A percentile compares a stretch with the other conserved stretches of the same genome.
phyloP scores from a whole-genome alignment of 352 stramenopile genomes.

The Globisporangium barbulae region DNA sequence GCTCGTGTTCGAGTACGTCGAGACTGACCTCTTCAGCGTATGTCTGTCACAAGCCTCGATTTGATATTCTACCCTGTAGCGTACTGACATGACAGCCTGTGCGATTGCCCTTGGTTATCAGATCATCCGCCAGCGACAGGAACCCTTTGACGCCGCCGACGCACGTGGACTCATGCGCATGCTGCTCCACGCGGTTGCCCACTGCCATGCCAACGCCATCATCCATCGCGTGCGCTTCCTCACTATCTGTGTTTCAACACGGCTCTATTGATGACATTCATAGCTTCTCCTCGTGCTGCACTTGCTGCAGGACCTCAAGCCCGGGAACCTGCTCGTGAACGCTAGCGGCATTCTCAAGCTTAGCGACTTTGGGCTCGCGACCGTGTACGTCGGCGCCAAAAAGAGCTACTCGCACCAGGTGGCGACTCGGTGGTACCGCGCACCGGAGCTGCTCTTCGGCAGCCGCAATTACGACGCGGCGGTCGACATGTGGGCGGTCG shows the following conservation, averaged over 20 bases:
- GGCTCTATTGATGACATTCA: no score
- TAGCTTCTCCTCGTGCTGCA: no score
- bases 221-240: constrained; percentile 45
- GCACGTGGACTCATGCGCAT: constrained; percentile 61
- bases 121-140: constrained; percentile 38
- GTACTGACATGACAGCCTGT: not conserved
- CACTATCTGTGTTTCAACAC: not conserved
- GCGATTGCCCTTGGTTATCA: not conserved
- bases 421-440: constrained; percentile 80
- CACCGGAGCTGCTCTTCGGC: constrained; percentile 80
- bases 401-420: constrained; percentile 70
- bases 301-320: constrained; percentile 58
- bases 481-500: constrained; percentile 76
- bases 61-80: not conserved
- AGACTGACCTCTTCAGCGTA: constrained; percentile 55
- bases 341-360: constrained; percentile 61
- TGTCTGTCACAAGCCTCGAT: not conserved
- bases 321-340: constrained; percentile 62
- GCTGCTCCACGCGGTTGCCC: constrained; percentile 59
- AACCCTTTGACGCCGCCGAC: constrained; percentile 37
- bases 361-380: constrained; percentile 77
- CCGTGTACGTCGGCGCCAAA: constrained; percentile 39
- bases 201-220: constrained; percentile 61
- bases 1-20: constrained; percentile 74
- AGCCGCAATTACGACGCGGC: constrained; percentile 47